Evolutionary conservation across 2,329 filamentous ascomycete species (phyloP).

Genomic region (Penicillium glabrum): DNA sequence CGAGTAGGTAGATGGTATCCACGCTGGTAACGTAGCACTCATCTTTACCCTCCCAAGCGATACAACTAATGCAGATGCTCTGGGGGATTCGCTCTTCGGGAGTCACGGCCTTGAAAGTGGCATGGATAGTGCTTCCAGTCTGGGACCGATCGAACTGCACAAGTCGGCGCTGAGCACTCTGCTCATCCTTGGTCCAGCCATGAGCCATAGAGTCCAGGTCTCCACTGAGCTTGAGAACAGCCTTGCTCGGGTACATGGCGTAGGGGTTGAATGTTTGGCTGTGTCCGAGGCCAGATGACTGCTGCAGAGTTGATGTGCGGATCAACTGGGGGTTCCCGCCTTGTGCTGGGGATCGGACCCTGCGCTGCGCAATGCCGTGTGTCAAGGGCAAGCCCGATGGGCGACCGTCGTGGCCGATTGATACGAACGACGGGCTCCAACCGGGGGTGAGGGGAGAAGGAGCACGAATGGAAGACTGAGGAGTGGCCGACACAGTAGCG

Average conservation of each 20-base stretch:
- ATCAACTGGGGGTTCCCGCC: constrained; percentile 61
- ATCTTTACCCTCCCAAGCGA: constrained; percentile 89
- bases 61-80: constrained; percentile 95
- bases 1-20: constrained; percentile 92
- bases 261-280: constrained; percentile 71
- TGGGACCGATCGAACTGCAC: constrained; percentile 87
- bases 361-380: constrained; percentile 35
- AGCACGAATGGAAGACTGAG: constrained; percentile 48
- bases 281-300: constrained; percentile 50
- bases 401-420: constrained; percentile 45
- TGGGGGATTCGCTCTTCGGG: constrained; percentile 76
- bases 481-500: constrained; percentile 37
- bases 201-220: constrained; percentile 82
- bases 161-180: constrained; percentile 73
- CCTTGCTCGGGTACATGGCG: constrained; percentile 79
- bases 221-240: constrained; percentile 78
- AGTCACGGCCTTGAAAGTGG: constrained; percentile 75
- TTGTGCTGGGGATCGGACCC: constrained; percentile 47
- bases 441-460: constrained; percentile 49
- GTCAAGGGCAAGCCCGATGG: constrained; percentile 20
- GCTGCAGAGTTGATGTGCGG: constrained; percentile 65
- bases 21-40: constrained; percentile 95
- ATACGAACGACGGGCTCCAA: constrained; percentile 51
- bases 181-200: constrained; percentile 81
- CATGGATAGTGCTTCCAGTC: constrained; percentile 74